Conservation (phyloP, 257 asterid species). For the Lycium ferocissimum region DNA sequence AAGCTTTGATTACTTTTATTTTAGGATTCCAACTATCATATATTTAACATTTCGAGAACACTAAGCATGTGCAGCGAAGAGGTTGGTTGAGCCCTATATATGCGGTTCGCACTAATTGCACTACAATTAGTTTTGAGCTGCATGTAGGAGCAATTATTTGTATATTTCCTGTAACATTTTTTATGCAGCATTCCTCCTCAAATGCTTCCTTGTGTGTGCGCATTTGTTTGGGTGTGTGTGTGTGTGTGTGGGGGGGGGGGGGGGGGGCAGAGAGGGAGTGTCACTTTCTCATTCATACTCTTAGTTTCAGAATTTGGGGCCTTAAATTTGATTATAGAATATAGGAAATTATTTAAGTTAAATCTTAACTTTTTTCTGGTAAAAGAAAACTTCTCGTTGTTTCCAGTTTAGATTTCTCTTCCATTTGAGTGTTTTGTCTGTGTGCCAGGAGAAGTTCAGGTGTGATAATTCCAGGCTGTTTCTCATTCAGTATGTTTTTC, state of each 20-base stretch:
- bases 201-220: background rate
- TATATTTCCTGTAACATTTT: background rate
- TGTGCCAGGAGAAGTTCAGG: background rate
- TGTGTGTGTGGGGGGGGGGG: background rate
- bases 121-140: background rate
- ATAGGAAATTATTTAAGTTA: background rate
- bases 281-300: background rate
- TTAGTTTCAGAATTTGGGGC: background rate
- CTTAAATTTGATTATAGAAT: background rate
- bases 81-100: background rate
- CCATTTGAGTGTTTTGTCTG: background rate
- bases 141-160: background rate
- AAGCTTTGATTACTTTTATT: background rate
- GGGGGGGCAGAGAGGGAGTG: background rate
- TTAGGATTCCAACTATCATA: background rate
- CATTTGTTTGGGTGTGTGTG: too few species aligned
- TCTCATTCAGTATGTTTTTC: too few species aligned
- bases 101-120: background rate
- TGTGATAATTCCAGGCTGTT: background rate
- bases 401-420: background rate
- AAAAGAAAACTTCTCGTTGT: background rate
- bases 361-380: background rate
- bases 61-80: background rate
- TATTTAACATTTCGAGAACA: background rate
- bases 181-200: background rate